Percentiles rank a stretch among this genome's conserved stretches.
Conservation (phyloP, 345 rosid genomes). For the Brassica incana region DNA sequence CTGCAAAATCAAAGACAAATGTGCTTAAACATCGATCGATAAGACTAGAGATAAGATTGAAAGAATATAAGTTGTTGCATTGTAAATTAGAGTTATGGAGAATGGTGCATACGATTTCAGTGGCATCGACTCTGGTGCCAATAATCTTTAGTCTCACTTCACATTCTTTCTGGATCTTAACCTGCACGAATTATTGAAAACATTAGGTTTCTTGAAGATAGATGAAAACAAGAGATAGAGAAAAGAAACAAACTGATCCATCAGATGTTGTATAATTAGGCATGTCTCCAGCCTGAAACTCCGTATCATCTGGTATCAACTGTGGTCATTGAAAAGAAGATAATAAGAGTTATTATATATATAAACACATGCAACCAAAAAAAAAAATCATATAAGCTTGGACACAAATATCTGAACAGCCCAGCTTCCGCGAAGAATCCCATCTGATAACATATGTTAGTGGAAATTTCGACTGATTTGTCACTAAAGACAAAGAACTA, state of each 20-base stretch:
- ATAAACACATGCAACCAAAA: background rate
- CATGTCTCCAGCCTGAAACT: constrained; percentile 88
- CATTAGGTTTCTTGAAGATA: constrained; percentile 8
- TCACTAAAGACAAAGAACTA: background rate
- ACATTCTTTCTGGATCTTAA: constrained; percentile 88
- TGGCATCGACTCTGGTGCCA: constrained; percentile 89
- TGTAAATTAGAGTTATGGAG: constrained; percentile 6
- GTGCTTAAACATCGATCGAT: background rate
- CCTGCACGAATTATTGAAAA: constrained; percentile 45
- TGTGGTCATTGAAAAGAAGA: constrained; percentile 25
- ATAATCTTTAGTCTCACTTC: constrained; percentile 91
- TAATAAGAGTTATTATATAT: background rate
- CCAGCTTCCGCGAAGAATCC: constrained; percentile 97
- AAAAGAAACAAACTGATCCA: constrained; percentile 62
- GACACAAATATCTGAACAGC: constrained; percentile 93
- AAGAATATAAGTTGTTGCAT: background rate
- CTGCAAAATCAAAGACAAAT: constrained; percentile 47
- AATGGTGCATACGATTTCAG: constrained; percentile 61
- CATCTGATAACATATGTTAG: constrained; percentile 51
- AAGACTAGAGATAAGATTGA: background rate
- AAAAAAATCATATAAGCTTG: constrained; percentile 36
- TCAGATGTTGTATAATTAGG: constrained; percentile 90
- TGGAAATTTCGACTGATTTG: background rate
- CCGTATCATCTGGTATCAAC: constrained; percentile 97
- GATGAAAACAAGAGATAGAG: background rate